Percentiles rank a stretch among this genome's conserved stretches.
Conservation (phyloP, 164 flowering plant genomes). For the Dillenia turbinata region DNA sequence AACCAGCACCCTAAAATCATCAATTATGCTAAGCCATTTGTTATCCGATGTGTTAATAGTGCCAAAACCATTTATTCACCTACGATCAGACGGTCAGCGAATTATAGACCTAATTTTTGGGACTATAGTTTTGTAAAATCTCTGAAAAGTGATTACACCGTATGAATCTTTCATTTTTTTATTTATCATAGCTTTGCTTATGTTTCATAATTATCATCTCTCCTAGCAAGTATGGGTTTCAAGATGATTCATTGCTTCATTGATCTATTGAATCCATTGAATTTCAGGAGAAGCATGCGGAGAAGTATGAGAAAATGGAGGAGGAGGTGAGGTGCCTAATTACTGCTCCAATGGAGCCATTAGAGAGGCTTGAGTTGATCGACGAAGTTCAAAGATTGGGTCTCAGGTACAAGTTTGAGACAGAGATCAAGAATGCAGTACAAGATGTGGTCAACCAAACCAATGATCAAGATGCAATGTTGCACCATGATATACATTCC, state of each 20-base stretch:
- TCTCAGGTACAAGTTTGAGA: constrained; percentile 15
- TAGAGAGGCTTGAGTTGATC: constrained; percentile 20
- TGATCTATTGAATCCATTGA: too few species aligned
- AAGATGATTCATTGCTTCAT: too few species aligned
- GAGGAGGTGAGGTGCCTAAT: constrained; percentile 11
- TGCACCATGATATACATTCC: constrained; percentile 9
- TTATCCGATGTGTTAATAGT: background rate
- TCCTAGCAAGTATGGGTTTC: too few species aligned
- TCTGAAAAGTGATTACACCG: constrained; percentile 6
- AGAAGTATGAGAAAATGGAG: constrained; percentile 4
- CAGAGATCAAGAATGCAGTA: constrained; percentile 11
- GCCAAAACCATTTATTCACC: background rate
- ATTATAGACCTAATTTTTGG: constrained; percentile 19
- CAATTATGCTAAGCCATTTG: too few species aligned
- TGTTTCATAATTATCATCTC: too few species aligned
- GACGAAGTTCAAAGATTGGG: constrained; percentile 22
- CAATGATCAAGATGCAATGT: background rate
- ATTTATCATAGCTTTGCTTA: too few species aligned
- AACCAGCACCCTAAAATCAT: too few species aligned
- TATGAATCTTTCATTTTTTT: background rate
- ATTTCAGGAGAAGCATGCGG: too few species aligned
- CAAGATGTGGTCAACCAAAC: background rate
- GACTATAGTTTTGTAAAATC: constrained; percentile 19
- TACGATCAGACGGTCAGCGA: constrained; percentile 9
- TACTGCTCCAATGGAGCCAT: constrained; percentile 1